A percentile compares a stretch with the other conserved stretches of the same genome.
These are phyloP conservation scores for Saturnispora diversa DNA, from an alignment of 805 yeast species.

Conservation along the genomic window DNA sequence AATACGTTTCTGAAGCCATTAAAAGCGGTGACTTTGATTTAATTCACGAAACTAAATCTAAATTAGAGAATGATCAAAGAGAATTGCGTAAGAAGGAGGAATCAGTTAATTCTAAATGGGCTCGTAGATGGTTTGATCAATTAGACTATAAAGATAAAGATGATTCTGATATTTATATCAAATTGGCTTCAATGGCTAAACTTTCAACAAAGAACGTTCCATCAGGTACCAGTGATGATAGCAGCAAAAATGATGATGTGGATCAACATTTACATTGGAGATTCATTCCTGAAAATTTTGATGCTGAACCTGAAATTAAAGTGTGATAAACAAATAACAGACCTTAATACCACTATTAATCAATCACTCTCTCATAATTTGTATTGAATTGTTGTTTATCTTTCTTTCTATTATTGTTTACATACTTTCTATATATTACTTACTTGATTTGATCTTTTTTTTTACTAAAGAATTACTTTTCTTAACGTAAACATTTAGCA, in stretches of 20 bases:
- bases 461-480: too few relatives aligned
- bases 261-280: conserved; percentile 60
- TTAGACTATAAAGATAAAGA: conserved; percentile 31
- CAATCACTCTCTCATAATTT: too few relatives aligned
- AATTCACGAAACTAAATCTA: conserved; percentile 67
- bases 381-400: too few relatives aligned
- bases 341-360: too few relatives aligned
- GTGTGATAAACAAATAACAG: too few relatives aligned
- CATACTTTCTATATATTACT: too few relatives aligned
- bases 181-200: conserved; percentile 40
- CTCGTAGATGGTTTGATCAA: conserved; percentile 71
- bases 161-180: conserved; percentile 26
- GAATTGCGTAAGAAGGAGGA: conserved; percentile 67
- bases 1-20: conserved; percentile 81
- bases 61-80: conserved; percentile 80
- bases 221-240: conserved; percentile 44
- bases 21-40: conserved; percentile 63
- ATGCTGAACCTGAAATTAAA: conserved; percentile 50
- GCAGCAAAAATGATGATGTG: conserved; percentile 41
- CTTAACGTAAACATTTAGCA: too few relatives aligned
- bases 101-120: conserved; percentile 60
- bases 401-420: too few relatives aligned
- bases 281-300: conserved; percentile 47
- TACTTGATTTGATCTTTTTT: too few relatives aligned
- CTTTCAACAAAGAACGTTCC: conserved; percentile 59